Evolutionary conservation across 75 land plant genomes (phyloP).

Genomic region (Selaginella tamariscina): DNA sequence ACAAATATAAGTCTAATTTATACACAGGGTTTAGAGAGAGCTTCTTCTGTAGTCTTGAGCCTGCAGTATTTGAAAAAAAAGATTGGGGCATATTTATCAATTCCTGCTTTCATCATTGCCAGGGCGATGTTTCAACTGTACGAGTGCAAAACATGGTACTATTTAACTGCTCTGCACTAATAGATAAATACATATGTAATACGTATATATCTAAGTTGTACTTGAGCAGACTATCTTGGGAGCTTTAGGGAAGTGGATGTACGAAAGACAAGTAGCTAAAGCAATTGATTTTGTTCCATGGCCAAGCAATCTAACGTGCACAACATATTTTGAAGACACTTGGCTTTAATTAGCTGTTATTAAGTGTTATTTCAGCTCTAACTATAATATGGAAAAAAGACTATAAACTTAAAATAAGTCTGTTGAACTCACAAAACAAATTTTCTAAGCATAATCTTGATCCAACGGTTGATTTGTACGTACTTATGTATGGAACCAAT

Average conservation of each 20-base stretch:
- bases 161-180: no score
- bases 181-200: background rate
- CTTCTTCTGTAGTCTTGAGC: background rate
- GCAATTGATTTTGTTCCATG: background rate
- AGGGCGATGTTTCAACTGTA: background rate
- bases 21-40: background rate
- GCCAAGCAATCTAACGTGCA: background rate
- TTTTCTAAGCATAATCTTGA: no score
- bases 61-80: background rate
- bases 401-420: no score
- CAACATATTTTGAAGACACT: background rate
- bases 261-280: background rate
- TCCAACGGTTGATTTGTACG: no score
- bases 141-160: background rate
- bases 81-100: background rate
- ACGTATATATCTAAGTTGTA: background rate
- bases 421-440: no score
- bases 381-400: no score
- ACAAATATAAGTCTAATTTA: no score
- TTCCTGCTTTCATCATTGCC: background rate
- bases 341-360: no score
- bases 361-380: no score
- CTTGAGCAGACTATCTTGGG: background rate
- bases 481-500: no score
- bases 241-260: background rate